phyloP scores from a whole-genome alignment of 768 basidiomycete genomes.

The Pleurotus ostreatus region DNA sequence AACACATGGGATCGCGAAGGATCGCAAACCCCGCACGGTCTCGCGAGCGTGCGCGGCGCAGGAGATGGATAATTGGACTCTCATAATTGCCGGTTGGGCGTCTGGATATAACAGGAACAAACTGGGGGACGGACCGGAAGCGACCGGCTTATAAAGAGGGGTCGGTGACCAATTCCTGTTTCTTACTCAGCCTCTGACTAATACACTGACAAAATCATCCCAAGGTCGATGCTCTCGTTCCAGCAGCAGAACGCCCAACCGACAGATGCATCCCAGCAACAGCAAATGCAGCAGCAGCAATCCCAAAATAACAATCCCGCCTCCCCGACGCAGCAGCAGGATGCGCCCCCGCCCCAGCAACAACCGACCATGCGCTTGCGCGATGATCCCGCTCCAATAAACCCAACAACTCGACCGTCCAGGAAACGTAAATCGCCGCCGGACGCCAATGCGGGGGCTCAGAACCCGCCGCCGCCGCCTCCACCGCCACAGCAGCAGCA shows the following conservation, averaged over 20 bases:
- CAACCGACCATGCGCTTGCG: constrained; percentile 52
- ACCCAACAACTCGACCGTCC: constrained; percentile 37
- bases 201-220: constrained; percentile 27
- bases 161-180: constrained; percentile 11
- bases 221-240: constrained; percentile 10
- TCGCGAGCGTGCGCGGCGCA: too few relatives aligned
- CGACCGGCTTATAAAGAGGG: constrained; percentile 13
- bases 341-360: constrained; percentile 9
- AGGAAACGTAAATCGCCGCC: constrained; percentile 74
- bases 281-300: constrained; percentile 17
- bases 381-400: constrained; percentile 50
- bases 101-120: constrained; percentile 7
- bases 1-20: too few relatives aligned
- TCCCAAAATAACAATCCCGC: constrained; percentile 18
- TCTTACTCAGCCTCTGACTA: constrained; percentile 48
- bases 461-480: constrained; percentile 23
- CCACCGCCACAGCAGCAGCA: constrained; percentile 29
- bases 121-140: constrained; percentile 9
- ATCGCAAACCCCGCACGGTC: too few relatives aligned
- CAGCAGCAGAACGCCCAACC: constrained; percentile 6
- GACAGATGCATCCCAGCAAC: constrained; percentile 8
- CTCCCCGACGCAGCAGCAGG: constrained; percentile 18
- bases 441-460: constrained; percentile 21
- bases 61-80: too few relatives aligned
- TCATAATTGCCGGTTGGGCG: background rate